Evolutionary conservation across 208 protist species (phyloP).

Genomic region (Trypanosoma platydactyli): DNA sequence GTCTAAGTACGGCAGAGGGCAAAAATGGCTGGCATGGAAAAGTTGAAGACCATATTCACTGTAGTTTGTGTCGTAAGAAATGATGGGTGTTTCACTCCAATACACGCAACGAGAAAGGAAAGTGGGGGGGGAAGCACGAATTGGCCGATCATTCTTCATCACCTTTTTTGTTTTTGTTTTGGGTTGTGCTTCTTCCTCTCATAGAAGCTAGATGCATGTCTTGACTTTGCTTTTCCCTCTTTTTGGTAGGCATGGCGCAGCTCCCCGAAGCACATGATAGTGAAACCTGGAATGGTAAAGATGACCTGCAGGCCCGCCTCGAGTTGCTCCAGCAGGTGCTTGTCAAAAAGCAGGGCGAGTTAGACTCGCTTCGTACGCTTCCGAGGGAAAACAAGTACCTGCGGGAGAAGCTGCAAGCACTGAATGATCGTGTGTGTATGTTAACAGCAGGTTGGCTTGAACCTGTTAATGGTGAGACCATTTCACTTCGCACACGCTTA

Average conservation of each 20-base stretch:
- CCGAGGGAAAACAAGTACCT: slow-evolving; percentile 23
- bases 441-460: slow-evolving; percentile 16
- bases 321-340: slow-evolving; percentile 12
- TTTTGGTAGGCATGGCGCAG: not conserved
- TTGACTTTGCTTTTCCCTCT: not conserved
- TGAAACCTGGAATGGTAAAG: not conserved
- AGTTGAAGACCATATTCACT: not conserved
- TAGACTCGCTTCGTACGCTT: slow-evolving; percentile 19
- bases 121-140: too few species aligned
- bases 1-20: slow-evolving; percentile 28
- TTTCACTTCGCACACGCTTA: slow-evolving; percentile 16
- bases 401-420: slow-evolving; percentile 11
- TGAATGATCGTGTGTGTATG: slow-evolving; percentile 18
- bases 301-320: not conserved
- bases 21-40: slow-evolving; percentile 34
- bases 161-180: not conserved
- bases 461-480: slow-evolving; percentile 9
- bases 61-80: too few species aligned
- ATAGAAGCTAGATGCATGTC: too few species aligned
- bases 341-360: not conserved
- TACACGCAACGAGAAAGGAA: too few species aligned
- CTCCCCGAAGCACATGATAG: not conserved
- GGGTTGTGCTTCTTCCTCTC: not conserved
- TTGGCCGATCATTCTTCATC: too few species aligned
- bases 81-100: too few species aligned